Conservation (phyloP, 169 alveolate species). For the Plasmodium vivax region DNA sequence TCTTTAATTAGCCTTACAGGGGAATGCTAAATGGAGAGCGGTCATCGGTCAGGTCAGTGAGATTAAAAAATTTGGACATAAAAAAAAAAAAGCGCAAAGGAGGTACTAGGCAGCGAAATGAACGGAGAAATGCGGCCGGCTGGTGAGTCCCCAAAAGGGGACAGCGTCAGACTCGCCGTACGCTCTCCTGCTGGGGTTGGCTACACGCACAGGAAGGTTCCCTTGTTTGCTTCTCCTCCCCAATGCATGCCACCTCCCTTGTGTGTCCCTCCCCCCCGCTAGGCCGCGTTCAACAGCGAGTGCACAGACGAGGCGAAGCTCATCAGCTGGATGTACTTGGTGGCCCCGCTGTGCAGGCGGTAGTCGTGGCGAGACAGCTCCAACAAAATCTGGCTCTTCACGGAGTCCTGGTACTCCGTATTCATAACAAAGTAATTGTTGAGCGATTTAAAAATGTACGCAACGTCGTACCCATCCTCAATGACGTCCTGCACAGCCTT, state of each 20-base stretch:
- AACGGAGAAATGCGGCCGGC: background rate
- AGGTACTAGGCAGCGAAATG: background rate
- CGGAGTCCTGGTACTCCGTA: constrained; percentile 28
- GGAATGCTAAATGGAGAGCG: background rate
- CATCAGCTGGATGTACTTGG: constrained; percentile 50
- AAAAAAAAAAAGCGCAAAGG: background rate
- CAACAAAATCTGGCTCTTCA: constrained; percentile 45
- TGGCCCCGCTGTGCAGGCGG: constrained; percentile 62
- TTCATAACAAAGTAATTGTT: constrained; percentile 59
- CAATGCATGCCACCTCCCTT: background rate
- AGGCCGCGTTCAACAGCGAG: constrained; percentile 22
- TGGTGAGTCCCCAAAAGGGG: background rate
- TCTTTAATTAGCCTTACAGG: background rate
- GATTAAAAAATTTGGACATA: background rate
- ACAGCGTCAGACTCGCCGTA: background rate
- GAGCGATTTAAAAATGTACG: constrained; percentile 57
- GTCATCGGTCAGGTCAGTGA: background rate
- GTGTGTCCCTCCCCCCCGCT: background rate
- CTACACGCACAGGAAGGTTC: background rate
- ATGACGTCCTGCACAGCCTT: constrained; percentile 62
- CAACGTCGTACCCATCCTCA: constrained; percentile 72
- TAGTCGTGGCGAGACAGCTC: constrained; percentile 60
- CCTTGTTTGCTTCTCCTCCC: background rate
- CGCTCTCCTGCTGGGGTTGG: background rate
- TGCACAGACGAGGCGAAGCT: constrained; percentile 60